phyloP scores from a whole-genome alignment of 2,329 filamentous ascomycete species.

The Tolypocladium inflatum region DNA sequence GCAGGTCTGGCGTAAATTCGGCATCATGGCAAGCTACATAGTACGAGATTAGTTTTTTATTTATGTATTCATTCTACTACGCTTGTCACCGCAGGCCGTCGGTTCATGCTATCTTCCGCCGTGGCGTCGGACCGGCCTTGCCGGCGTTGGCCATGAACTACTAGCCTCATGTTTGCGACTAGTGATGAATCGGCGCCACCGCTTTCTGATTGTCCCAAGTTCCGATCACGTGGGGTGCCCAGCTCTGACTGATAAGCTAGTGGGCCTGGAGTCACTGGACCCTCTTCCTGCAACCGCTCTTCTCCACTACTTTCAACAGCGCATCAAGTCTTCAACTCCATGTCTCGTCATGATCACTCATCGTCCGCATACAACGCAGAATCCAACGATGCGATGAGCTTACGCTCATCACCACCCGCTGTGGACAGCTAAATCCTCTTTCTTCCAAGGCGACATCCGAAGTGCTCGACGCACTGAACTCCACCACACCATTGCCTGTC shows the following conservation, averaged over 20 bases:
- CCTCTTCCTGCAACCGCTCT: no score
- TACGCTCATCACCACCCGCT: neutral
- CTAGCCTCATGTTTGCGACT: neutral
- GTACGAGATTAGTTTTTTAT: no score
- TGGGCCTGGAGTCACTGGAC: neutral
- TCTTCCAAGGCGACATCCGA: neutral
- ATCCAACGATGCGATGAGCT: neutral
- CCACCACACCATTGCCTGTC: neutral
- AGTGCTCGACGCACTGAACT: neutral
- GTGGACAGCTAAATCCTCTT: neutral
- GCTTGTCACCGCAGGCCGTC: neutral
- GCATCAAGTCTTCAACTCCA: neutral
- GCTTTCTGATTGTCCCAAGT: neutral
- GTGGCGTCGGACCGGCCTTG: neutral
- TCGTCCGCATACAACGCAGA: neutral
- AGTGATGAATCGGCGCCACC: neutral
- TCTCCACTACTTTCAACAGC: neutral
- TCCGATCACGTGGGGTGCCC: neutral
- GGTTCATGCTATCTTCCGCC: neutral
- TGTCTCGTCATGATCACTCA: neutral
- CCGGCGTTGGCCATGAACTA: no score
- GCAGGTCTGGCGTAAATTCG: neutral
- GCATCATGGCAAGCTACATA: neutral
- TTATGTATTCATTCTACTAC: no score
- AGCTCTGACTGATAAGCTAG: neutral